These are phyloP conservation scores for Spathaspora sp. DNA, from an alignment of 1,139 yeast species.

Conservation along the genomic window DNA sequence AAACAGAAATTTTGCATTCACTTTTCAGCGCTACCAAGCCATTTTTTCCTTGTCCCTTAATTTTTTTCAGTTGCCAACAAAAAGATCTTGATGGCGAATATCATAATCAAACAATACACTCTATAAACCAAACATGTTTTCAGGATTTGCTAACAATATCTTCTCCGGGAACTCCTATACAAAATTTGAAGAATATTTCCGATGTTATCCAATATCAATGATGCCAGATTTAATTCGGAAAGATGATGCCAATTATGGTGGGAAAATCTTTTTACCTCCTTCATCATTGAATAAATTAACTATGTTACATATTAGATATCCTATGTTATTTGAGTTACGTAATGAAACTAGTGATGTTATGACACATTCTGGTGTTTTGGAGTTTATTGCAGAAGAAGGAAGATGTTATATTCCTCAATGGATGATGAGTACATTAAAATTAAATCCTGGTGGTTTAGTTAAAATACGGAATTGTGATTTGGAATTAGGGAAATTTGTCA, in stretches of 20 bases:
- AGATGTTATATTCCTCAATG: conserved; percentile 92
- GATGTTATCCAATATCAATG: conserved; percentile 91
- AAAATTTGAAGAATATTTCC: conserved; percentile 73
- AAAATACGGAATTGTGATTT: conserved; percentile 76
- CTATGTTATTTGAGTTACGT: conserved; percentile 85
- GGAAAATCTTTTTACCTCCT: conserved; percentile 92
- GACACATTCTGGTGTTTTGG: conserved; percentile 93
- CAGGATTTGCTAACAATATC: conserved; percentile 43
- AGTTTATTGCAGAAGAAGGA: conserved; percentile 97
- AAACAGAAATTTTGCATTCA: neutral
- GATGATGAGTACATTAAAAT: conserved; percentile 83
- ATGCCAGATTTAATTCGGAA: conserved; percentile 80
- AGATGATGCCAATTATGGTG: conserved; percentile 91
- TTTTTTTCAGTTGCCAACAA: neutral
- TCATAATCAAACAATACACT: neutral
- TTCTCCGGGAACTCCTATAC: conserved; percentile 36
- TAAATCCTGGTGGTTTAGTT: conserved; percentile 77
- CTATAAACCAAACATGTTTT: conserved; percentile 32
- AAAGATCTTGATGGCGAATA: conserved; percentile 4
- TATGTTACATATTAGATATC: conserved; percentile 84
- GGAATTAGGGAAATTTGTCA: conserved; percentile 84
- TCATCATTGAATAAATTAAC: conserved; percentile 88
- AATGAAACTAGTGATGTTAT: conserved; percentile 58
- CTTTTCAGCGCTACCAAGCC: neutral
- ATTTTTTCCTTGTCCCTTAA: neutral